phyloP scores from a whole-genome alignment of 768 basidiomycete genomes.

The Boletus eberwhitei region DNA sequence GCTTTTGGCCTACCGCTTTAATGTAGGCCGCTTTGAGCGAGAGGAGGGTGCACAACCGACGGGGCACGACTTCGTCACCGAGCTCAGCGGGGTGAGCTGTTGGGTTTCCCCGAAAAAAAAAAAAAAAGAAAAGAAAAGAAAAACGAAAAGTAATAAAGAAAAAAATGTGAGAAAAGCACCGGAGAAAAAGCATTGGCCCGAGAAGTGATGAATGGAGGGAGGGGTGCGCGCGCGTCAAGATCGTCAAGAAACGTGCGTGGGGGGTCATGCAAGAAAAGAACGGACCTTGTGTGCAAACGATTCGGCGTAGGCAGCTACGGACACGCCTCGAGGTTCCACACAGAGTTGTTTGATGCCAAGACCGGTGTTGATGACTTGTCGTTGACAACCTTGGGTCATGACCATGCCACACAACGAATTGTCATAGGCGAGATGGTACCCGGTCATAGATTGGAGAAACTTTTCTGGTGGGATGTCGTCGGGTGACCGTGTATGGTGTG shows the following conservation, averaged over 20 bases:
- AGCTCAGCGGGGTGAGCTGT: constrained; percentile 47
- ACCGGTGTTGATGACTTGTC: constrained; percentile 78
- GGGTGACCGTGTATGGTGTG: constrained; percentile 49
- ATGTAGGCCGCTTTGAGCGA: constrained; percentile 81
- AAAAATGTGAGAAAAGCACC: not conserved
- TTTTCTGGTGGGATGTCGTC: constrained; percentile 63
- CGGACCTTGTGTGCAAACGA: constrained; percentile 73
- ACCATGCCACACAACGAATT: constrained; percentile 78
- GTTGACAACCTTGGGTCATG: constrained; percentile 75
- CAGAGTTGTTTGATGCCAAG: constrained; percentile 70
- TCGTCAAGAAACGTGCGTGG: not conserved
- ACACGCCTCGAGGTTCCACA: constrained; percentile 57
- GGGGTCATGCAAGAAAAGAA: not conserved
- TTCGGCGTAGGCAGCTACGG: constrained; percentile 63
- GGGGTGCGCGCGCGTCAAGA: not conserved
- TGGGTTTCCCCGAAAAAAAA: too few relatives aligned
- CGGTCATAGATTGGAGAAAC: constrained; percentile 73
- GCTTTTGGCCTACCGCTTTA: constrained; percentile 77
- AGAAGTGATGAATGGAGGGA: not conserved
- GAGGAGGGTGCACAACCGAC: constrained; percentile 73
- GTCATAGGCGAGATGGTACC: constrained; percentile 69
- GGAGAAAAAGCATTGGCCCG: too few relatives aligned
- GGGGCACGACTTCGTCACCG: constrained; percentile 62
- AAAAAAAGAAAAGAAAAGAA: too few relatives aligned
- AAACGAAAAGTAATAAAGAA: too few relatives aligned